These are phyloP conservation scores for Macadamia integrifolia DNA, from an alignment of 164 flowering plant species.

Conservation along the genomic window DNA sequence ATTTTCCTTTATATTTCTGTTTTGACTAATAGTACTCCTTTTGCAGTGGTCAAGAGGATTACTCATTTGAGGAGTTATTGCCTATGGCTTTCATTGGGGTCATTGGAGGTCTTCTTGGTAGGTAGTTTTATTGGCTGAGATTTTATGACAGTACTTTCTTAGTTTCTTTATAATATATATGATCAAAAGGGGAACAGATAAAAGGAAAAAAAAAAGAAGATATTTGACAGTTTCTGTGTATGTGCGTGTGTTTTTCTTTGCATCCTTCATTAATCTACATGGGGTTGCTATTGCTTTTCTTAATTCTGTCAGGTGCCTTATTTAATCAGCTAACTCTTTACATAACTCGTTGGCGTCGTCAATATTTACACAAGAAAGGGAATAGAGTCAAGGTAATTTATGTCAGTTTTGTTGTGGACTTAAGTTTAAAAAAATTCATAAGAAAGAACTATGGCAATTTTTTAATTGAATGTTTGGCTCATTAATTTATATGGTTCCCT, in stretches of 20 bases:
- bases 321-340: constrained; percentile 91
- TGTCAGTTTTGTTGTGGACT: not conserved
- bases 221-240: too few species aligned
- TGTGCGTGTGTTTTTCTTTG: too few species aligned
- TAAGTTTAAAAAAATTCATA: too few species aligned
- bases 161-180: not conserved
- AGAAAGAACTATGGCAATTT: not conserved
- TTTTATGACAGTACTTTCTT: not conserved
- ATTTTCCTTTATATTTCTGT: not conserved
- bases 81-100: constrained; percentile 99
- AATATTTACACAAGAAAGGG: constrained; percentile 86
- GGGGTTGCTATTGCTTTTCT: not conserved
- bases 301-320: constrained; percentile 63
- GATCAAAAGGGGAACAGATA: too few species aligned
- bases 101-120: constrained; percentile 96
- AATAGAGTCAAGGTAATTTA: constrained; percentile 66
- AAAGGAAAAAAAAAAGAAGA: too few species aligned
- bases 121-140: constrained; percentile 9
- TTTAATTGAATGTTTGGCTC: not conserved
- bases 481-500: not conserved
- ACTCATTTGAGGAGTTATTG: constrained; percentile 82
- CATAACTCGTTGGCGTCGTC: constrained; percentile 79
- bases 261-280: not conserved
- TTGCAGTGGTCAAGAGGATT: constrained; percentile 93
- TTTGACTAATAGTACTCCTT: not conserved